phyloP scores from a whole-genome alignment of 2,329 filamentous ascomycete species.

The Fusarium verrucosum region DNA sequence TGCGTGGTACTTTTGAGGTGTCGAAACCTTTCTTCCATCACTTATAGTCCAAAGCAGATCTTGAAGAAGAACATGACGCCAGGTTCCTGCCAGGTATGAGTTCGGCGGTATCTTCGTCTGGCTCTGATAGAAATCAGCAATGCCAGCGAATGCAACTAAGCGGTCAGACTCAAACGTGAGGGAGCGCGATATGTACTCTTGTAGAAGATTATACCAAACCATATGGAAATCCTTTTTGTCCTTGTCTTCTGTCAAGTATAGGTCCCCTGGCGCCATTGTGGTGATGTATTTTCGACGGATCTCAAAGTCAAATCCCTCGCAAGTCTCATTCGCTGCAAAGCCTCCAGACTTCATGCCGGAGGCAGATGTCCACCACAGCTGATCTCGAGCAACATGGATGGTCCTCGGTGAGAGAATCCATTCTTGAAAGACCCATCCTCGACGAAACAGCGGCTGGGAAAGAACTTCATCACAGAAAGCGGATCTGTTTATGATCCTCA shows the following conservation, averaged over 20 bases:
- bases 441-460: constrained; percentile 24
- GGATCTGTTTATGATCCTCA: constrained; percentile 23
- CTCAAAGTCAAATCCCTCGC: constrained; percentile 23
- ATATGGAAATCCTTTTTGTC: not conserved
- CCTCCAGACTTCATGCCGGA: constrained; percentile 19
- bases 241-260: constrained; percentile 13
- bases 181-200: constrained; percentile 27
- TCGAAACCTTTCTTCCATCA: constrained; percentile 27
- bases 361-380: constrained; percentile 34
- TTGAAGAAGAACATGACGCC: constrained; percentile 22
- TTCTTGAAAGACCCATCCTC: constrained; percentile 35
- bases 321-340: constrained; percentile 30
- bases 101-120: constrained; percentile 2
- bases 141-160: constrained; percentile 29
- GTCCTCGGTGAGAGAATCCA: constrained; percentile 32
- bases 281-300: not conserved
- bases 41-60: constrained; percentile 22
- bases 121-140: constrained; percentile 21
- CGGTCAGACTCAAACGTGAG: constrained; percentile 34
- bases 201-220: constrained; percentile 20
- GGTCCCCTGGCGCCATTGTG: constrained; percentile 10
- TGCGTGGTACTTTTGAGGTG: constrained; percentile 30
- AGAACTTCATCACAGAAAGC: constrained; percentile 30
- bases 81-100: constrained; percentile 29
- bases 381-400: constrained; percentile 29